Conservation (phyloP, 2,329 filamentous ascomycete species). For the Mariannaea sp. region DNA sequence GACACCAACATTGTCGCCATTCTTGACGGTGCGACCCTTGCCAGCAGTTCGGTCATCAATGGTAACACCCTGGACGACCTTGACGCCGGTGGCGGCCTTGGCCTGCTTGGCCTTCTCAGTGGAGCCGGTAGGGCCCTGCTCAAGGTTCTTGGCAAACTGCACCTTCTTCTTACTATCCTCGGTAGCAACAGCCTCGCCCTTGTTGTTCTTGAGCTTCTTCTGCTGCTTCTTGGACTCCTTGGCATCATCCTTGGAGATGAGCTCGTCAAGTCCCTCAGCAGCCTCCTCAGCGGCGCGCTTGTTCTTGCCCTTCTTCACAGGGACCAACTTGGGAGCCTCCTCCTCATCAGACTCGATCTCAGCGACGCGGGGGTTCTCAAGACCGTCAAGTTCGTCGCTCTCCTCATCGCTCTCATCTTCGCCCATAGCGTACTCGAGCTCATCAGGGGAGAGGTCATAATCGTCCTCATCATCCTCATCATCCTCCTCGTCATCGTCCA, state of each 20-base stretch:
- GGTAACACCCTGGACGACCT: slow-evolving; percentile 84
- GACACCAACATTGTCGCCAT: slow-evolving; percentile 88
- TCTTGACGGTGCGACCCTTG: slow-evolving; percentile 82
- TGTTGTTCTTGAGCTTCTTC: slow-evolving; percentile 99
- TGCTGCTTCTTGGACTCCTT: slow-evolving; percentile 95
- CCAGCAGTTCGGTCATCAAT: slow-evolving; percentile 96
- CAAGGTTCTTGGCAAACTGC: slow-evolving; percentile 97
- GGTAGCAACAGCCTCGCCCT: slow-evolving; percentile 77
- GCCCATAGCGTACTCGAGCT: slow-evolving; percentile 73
- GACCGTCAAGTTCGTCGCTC: slow-evolving; percentile 76
- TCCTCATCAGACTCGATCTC: slow-evolving; percentile 79
- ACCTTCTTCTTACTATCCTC: slow-evolving; percentile 79
- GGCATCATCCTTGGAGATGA: slow-evolving; percentile 79
- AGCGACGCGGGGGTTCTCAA: slow-evolving; percentile 80
- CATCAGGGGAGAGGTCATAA: slow-evolving; percentile 82
- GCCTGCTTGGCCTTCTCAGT: slow-evolving; percentile 50
- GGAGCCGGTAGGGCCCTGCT: slow-evolving; percentile 88
- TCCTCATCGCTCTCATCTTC: slow-evolving; percentile 76
- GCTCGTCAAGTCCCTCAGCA: slow-evolving; percentile 74
- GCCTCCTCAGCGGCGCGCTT: slow-evolving; percentile 85
- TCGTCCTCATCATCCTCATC: slow-evolving; percentile 72
- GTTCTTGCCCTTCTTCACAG: slow-evolving; percentile 78
- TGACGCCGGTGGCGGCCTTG: slow-evolving; percentile 66
- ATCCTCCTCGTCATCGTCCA: slow-evolving; percentile 68
- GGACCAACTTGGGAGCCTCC: slow-evolving; percentile 66